Base-by-base conservation (phyloP, 805 yeast genomes). In the Lipomyces starkeyi region DNA sequence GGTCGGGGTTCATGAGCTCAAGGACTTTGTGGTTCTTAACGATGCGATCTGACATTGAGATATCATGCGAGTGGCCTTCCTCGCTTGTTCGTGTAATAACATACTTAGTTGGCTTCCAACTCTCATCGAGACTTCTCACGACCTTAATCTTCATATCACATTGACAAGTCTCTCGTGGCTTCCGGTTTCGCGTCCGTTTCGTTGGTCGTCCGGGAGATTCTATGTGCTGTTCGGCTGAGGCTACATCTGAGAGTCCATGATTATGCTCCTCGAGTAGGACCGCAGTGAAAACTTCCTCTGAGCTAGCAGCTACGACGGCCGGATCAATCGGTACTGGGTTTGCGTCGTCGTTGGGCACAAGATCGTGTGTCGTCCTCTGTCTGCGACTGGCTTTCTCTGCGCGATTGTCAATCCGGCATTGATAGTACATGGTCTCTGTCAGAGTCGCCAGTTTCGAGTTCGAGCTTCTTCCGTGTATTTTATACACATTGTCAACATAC, bases 391-490 rank as follows among this genome's bases (percentile, higher is more conserved):
- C 34, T 25, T 61, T 59, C 8, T 62, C 59, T 17, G 68, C 55
- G 20, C 56, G 60, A 35, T 25, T 32, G 37, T 63, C 68, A n/a
- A 67, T 67, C n/a, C 70, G 62, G 58, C 70, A 67, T 27, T 64
- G 70, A 29, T 27, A 67, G 57, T 67, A 67, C 59, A 58, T 64
- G 13, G 70, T 67, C 61, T 58, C 63, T 11, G 63, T 67, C 22
- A 60, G 58, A 34, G 47, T 56, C 47, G 65, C 60, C n/a, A 64
- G 63, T 47, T 67, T 67, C 52, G 70, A 67, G 35, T 64, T 67
- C 40, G 68, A 58, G 61, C 70, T 67, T 20, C 68, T 57, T 8
- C 70, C 70, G 60, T 67, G 66, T 32, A 67, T 67, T 37, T 67
- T 67, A 57, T 67, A 67, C 11, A 67, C 70, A 34, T 67, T 67